These are phyloP conservation scores for Setaria italica DNA, from an alignment of 202 grass and related monocot species.

Conservation along the genomic window DNA sequence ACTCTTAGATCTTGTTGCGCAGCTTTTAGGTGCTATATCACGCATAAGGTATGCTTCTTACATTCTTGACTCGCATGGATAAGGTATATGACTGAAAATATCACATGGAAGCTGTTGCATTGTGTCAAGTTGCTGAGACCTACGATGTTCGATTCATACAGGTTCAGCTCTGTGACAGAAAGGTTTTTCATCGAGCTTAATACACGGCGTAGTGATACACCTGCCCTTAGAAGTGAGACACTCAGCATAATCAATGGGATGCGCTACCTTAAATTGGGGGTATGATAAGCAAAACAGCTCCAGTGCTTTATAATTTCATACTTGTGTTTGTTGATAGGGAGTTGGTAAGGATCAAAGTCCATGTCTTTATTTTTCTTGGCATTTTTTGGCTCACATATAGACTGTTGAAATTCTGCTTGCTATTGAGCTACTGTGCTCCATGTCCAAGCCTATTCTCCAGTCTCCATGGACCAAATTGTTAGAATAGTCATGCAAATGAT, in stretches of 20 bases:
- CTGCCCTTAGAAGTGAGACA: slow-evolving; percentile 82
- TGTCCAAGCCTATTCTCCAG: slow-evolving; percentile 3
- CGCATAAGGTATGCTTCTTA: slow-evolving; percentile 73
- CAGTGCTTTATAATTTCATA: slow-evolving; percentile 38
- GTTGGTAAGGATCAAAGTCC: slow-evolving; percentile 28
- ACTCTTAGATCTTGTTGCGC: slow-evolving; percentile 95
- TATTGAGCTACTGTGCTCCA: slow-evolving; percentile 19
- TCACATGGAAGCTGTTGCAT: background rate
- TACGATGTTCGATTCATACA: slow-evolving; percentile 52
- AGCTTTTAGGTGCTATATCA: slow-evolving; percentile 94
- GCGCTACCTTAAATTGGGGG: slow-evolving; percentile 99
- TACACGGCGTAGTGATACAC: slow-evolving; percentile 75
- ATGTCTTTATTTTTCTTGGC: slow-evolving; percentile 24
- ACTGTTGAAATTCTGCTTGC: background rate
- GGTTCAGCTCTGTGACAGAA: slow-evolving; percentile 98
- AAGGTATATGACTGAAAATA: background rate
- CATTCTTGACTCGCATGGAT: slow-evolving; percentile 35
- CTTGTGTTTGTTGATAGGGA: slow-evolving; percentile 31
- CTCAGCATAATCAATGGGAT: slow-evolving; percentile 98
- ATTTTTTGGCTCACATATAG: slow-evolving; percentile 2
- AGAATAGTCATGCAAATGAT: slow-evolving; percentile 14
- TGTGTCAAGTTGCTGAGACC: slow-evolving; percentile 38
- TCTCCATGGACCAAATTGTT: slow-evolving; percentile 31
- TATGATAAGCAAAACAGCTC: slow-evolving; percentile 45
- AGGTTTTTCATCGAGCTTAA: slow-evolving; percentile 97